Base-by-base conservation (phyloP, 202 grass and related monocot genomes). In the Saccharum hybrid region DNA sequence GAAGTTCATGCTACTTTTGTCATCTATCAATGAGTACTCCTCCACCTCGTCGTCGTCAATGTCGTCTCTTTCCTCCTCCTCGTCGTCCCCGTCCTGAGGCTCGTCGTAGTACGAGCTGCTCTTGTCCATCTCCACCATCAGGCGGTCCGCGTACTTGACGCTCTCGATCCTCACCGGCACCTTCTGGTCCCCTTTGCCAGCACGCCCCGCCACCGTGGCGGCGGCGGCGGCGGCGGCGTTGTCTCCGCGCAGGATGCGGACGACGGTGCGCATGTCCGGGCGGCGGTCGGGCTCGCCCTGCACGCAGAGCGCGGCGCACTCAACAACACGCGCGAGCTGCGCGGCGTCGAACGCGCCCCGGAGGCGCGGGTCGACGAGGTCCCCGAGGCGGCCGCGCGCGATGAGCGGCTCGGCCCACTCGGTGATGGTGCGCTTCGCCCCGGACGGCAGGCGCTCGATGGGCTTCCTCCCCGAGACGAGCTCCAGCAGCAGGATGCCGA, bases 401-500 rank as follows among this genome's bases (percentile, higher is more conserved):
- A 88, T 93, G 54, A 93, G 85, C 8, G 85, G 89, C 77, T 91
- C 81, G 0, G 82, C 90, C 96, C 96, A 98, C 69, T 95, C 90
- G 31, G 89, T 90, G 74, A 94, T 87, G 81, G 89, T 89, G 78
- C 95, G 80, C 77, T 91, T 98, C n/a, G 81, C 74, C 0, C 87
- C 90, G 0, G 84, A 85, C 1, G 85, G 83, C 10, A 95, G 78
- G 7, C 87, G 81, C 87, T 98, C 92, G 78, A 98, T 90, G 71
- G 92, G 90, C 82, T 91, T 95, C 51, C 84, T 73, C 2, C 96
- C 87, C 1, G 88, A 91, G 0, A 85, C 70, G 22, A 98, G 76
- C 66, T 93, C 90, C 4, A 98, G 86, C n/a, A 98, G 87, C 10
- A 98, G 86, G 37, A 98, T 95, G 8, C 92, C 90, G 39, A 98